Conservation (phyloP, 106 monocot species). For the Acorus gramineus region DNA sequence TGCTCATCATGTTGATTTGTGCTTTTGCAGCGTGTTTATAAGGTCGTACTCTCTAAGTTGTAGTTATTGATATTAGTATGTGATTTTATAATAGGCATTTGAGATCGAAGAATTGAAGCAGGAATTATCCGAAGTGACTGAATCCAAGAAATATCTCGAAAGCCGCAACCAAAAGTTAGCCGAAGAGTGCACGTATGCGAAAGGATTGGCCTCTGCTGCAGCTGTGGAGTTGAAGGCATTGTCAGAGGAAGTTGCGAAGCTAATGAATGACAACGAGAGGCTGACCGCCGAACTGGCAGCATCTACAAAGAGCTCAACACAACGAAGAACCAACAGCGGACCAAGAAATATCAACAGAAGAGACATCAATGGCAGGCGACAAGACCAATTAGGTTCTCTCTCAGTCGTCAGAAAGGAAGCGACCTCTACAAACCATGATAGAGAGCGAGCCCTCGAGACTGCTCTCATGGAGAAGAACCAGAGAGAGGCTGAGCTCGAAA, state of each 20-base stretch:
- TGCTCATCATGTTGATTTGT: too few species aligned
- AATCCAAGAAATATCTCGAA: conserved; percentile 59
- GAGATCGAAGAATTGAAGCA: conserved; percentile 64
- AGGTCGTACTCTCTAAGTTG: too few species aligned
- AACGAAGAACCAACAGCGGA: conserved; percentile 27
- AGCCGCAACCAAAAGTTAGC: conserved; percentile 60
- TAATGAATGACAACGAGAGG: conserved; percentile 85
- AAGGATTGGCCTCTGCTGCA: conserved; percentile 88
- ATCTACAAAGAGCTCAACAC: conserved; percentile 21
- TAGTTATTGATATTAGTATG: too few species aligned
- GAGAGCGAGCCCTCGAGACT: conserved; percentile 47
- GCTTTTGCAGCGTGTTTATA: too few species aligned
- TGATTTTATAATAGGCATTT: conserved; percentile 21
- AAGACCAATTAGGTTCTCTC: conserved; percentile 9
- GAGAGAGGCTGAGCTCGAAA: not conserved
- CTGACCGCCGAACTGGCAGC: conserved; percentile 48
- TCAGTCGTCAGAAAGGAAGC: conserved; percentile 18
- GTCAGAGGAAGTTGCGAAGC: conserved; percentile 90
- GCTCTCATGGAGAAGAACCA: conserved; percentile 58
- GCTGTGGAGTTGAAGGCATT: conserved; percentile 85
- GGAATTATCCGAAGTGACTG: conserved; percentile 43
- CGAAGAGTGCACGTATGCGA: conserved; percentile 87
- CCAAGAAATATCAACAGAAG: conserved; percentile 22
- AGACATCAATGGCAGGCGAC: conserved; percentile 29
- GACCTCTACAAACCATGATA: conserved; percentile 21